These are phyloP conservation scores for Fusarium pseudocircinatum DNA, from an alignment of 2,329 filamentous ascomycete species.

Conservation along the genomic window DNA sequence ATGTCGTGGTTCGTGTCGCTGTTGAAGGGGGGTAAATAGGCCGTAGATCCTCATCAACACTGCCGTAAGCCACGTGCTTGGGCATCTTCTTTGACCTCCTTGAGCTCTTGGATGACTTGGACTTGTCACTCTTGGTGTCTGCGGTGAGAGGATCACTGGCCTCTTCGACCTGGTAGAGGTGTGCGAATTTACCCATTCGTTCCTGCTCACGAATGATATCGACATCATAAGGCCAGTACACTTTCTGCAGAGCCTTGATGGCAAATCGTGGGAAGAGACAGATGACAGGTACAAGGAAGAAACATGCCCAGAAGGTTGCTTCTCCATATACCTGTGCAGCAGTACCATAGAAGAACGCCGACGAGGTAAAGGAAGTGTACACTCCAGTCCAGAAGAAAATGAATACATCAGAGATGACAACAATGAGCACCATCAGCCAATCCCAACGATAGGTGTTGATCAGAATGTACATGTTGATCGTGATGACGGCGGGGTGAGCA, in stretches of 20 bases:
- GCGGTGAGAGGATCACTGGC: conserved; percentile 51
- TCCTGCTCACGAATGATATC: conserved; percentile 97
- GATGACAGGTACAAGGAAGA: conserved; percentile 80
- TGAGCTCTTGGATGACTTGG: conserved; percentile 68
- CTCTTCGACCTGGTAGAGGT: conserved; percentile 61
- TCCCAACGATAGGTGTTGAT: conserved; percentile 99
- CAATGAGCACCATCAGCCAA: conserved; percentile 90
- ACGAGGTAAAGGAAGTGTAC: conserved; percentile 68
- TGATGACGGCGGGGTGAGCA: conserved; percentile 82
- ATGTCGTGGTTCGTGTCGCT: conserved; percentile 76
- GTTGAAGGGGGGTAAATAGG: conserved; percentile 95
- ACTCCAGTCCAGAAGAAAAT: conserved; percentile 97
- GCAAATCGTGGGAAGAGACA: conserved; percentile 89
- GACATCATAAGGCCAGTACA: conserved; percentile 91
- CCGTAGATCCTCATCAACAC: conserved; percentile 85
- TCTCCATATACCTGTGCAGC: conserved; percentile 82
- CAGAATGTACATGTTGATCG: conserved; percentile 93
- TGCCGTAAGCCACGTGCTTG: conserved; percentile 68
- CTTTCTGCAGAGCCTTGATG: conserved; percentile 89
- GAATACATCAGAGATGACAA: conserved; percentile 82
- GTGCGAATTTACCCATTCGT: conserved; percentile 81
- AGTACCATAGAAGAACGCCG: conserved; percentile 75
- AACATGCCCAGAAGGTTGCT: conserved; percentile 86
- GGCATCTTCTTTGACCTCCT: conserved; percentile 54
- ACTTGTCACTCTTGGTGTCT: conserved; percentile 50